These are phyloP conservation scores for Closterium sp. DNA, from an alignment of 139 green algal genomes.

Conservation along the genomic window DNA sequence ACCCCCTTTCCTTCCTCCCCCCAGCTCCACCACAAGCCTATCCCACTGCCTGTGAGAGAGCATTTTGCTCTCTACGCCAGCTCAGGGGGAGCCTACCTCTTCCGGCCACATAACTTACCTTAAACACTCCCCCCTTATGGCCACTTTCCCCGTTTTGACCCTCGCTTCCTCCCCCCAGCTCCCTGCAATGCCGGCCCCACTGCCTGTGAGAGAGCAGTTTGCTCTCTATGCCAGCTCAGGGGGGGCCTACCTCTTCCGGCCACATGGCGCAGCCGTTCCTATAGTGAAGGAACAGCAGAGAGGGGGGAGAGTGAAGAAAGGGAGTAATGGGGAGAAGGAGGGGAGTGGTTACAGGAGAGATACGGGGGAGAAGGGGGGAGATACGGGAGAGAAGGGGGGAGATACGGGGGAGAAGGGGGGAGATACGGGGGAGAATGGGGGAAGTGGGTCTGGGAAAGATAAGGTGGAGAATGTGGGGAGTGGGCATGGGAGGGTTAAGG, in stretches of 20 bases:
- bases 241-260: constrained; percentile 36
- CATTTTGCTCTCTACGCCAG: neutral
- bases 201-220: no score
- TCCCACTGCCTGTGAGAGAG: neutral
- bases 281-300: neutral
- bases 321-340: neutral
- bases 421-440: neutral
- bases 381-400: neutral
- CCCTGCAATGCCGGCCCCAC: no score
- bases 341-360: neutral
- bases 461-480: neutral
- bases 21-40: neutral
- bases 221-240: neutral
- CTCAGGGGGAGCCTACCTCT: constrained; percentile 38
- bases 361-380: neutral
- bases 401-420: neutral
- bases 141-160: no score
- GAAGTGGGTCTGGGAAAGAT: neutral
- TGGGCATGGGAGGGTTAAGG: neutral
- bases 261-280: constrained; percentile 1
- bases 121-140: no score
- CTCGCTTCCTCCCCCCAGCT: no score
- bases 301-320: neutral
- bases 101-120: neutral
- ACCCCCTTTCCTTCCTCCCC: no score